Conservation (phyloP, 345 rosid species). For the Geranium brycei region DNA sequence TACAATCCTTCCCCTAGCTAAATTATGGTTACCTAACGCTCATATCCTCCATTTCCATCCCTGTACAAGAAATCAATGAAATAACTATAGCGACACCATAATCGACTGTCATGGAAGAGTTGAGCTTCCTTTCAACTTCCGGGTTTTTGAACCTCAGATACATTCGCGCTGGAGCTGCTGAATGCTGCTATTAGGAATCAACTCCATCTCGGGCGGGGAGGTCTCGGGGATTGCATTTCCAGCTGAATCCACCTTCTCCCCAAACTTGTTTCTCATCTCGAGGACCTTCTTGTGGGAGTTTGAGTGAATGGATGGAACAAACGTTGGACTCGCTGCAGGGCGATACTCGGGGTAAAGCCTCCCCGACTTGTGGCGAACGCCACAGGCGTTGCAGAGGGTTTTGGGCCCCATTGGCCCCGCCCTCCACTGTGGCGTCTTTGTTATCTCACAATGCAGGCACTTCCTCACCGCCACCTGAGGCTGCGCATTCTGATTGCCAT, state of each 20-base stretch:
- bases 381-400: constrained; percentile 96
- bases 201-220: constrained; percentile 9
- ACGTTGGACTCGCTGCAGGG: constrained; percentile 98
- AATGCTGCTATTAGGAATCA: constrained; percentile 33
- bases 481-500: constrained; percentile 22
- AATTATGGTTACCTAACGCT: constrained; percentile 21
- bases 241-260: neutral
- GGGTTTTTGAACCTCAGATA: neutral
- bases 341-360: constrained; percentile 96
- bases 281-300: constrained; percentile 92
- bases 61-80: constrained; percentile 44
- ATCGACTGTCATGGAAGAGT: neutral
- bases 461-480: constrained; percentile 47
- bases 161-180: neutral
- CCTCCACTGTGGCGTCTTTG: constrained; percentile 97
- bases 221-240: constrained; percentile 10
- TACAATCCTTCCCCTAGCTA: constrained; percentile 26
- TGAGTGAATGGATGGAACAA: constrained; percentile 76
- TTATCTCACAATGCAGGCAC: constrained; percentile 91
- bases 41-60: constrained; percentile 23
- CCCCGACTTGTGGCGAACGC: constrained; percentile 91
- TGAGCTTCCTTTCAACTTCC: neutral
- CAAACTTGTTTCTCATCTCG: constrained; percentile 66
- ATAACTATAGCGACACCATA: constrained; percentile 19
- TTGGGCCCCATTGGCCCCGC: constrained; percentile 98